These are phyloP conservation scores for Leptodermis oblonga DNA, from an alignment of 257 asterid species.

Conservation along the genomic window DNA sequence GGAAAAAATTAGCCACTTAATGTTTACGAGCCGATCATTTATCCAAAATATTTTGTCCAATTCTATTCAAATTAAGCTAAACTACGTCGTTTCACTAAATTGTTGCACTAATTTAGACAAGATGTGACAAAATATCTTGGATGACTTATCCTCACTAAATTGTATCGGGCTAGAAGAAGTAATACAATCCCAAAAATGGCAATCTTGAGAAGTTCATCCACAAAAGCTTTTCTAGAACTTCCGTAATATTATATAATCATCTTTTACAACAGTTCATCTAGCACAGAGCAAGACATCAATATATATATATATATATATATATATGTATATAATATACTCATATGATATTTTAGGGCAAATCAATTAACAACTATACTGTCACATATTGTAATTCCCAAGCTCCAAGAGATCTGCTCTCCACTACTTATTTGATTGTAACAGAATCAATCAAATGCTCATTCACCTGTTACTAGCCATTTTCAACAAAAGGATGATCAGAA, in stretches of 20 bases:
- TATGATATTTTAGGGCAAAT: neutral
- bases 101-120: too few relatives aligned
- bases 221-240: neutral
- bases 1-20: too few relatives aligned
- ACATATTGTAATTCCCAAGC: constrained; percentile 8
- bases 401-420: constrained; percentile 14
- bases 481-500: neutral
- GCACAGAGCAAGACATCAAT: neutral
- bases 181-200: neutral
- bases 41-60: too few relatives aligned
- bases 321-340: neutral
- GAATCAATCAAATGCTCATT: constrained; percentile 1
- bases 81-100: too few relatives aligned
- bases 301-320: too few relatives aligned
- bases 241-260: neutral
- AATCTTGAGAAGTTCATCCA: neutral
- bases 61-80: too few relatives aligned
- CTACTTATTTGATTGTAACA: constrained; percentile 9
- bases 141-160: too few relatives aligned
- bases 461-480: neutral
- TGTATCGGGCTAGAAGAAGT: too few relatives aligned
- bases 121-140: too few relatives aligned
- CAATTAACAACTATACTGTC: constrained; percentile 8
- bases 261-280: constrained; percentile 1
- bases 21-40: too few relatives aligned